These are phyloP conservation scores for Phanerodontia chrysosporium DNA, from an alignment of 768 basidiomycete genomes.

Conservation along the genomic window DNA sequence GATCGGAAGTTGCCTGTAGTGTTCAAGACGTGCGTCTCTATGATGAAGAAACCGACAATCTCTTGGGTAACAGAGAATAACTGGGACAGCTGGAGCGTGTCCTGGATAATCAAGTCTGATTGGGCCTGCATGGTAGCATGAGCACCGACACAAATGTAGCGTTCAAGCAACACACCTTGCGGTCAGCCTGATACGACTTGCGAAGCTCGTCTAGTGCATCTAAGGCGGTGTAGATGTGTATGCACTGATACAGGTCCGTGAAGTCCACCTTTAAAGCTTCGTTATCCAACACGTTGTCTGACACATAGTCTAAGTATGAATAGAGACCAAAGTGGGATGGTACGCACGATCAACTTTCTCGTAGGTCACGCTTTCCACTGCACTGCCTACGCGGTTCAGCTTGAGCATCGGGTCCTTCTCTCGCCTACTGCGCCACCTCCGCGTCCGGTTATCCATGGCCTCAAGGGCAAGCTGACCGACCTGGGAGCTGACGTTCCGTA, in stretches of 20 bases:
- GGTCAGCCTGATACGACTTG: constrained; percentile 92
- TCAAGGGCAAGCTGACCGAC: constrained; percentile 88
- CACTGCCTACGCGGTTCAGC: constrained; percentile 79
- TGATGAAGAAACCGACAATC: constrained; percentile 96
- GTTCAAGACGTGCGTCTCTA: constrained; percentile 88
- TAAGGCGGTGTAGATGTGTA: constrained; percentile 91
- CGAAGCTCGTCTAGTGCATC: constrained; percentile 90
- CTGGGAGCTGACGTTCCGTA: constrained; percentile 80
- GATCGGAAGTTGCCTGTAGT: constrained; percentile 90
- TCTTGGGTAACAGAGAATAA: constrained; percentile 83
- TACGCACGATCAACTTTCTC: constrained; percentile 88
- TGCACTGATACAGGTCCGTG: constrained; percentile 91
- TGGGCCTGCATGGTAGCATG: constrained; percentile 64
- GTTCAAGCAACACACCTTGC: constrained; percentile 61
- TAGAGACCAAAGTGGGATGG: background rate
- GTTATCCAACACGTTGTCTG: constrained; percentile 91
- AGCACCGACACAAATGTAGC: background rate
- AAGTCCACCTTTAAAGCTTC: constrained; percentile 88
- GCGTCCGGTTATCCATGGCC: constrained; percentile 78
- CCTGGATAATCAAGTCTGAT: constrained; percentile 90
- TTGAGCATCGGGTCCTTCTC: constrained; percentile 82
- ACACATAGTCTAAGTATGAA: background rate
- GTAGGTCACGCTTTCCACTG: constrained; percentile 86
- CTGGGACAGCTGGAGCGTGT: constrained; percentile 58
- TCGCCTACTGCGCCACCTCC: constrained; percentile 78